phyloP scores from a whole-genome alignment of 108 stramenopile species.

The Skeletonema grethae region DNA sequence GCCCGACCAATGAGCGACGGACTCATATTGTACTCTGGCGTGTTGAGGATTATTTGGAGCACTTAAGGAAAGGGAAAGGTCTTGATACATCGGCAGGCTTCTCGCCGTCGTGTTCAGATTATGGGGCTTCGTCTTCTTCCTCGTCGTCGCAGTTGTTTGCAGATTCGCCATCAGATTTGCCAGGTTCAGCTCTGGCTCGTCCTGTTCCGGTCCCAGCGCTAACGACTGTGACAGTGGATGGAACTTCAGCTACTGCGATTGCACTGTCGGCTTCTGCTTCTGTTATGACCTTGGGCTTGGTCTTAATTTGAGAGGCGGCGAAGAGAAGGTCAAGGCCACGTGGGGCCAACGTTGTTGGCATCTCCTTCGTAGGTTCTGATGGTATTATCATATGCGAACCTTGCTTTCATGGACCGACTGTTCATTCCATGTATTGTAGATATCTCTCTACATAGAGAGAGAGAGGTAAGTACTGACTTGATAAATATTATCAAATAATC shows the following conservation, averaged over 20 bases:
- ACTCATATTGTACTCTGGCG: conserved; percentile 4
- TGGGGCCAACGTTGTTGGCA: not conserved
- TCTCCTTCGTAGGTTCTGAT: too few species aligned
- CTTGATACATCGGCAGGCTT: not conserved
- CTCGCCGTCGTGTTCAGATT: not conserved
- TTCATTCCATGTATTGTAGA: too few species aligned
- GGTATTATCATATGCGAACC: too few species aligned
- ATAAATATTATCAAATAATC: too few species aligned
- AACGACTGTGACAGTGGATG: not conserved
- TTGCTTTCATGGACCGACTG: too few species aligned
- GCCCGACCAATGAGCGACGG: conserved; percentile 34
- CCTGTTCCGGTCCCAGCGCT: not conserved
- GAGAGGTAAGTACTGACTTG: too few species aligned
- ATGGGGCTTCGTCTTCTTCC: not conserved
- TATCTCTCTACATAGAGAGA: too few species aligned
- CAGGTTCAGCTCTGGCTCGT: not conserved
- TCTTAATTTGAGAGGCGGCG: not conserved
- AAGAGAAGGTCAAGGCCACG: not conserved
- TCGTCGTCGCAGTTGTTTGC: not conserved
- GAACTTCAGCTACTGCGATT: not conserved
- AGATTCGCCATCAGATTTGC: not conserved
- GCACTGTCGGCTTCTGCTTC: too few species aligned
- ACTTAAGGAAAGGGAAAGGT: conserved; percentile 37
- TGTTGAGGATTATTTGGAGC: conserved; percentile 30
- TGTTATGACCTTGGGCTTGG: not conserved